Percentiles rank a stretch among this genome's conserved stretches.
These are phyloP conservation scores for Naganishia sp. DNA, from an alignment of 1,284 basidiomycete genomes.

Conservation along the genomic window DNA sequence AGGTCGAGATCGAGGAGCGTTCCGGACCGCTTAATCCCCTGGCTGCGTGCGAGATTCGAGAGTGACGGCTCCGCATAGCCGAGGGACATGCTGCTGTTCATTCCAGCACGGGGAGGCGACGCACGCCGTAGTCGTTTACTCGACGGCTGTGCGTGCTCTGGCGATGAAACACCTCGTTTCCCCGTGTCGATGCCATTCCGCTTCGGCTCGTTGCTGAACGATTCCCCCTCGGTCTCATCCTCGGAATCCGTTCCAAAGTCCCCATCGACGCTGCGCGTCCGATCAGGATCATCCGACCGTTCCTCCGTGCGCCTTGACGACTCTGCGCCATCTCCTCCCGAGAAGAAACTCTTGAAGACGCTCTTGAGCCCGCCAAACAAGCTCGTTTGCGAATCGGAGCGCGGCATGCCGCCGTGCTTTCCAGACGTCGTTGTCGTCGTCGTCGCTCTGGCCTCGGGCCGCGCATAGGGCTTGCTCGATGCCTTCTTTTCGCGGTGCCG, in stretches of 20 bases:
- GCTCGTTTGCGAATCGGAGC: conserved; percentile 16
- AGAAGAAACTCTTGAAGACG: conserved; percentile 13
- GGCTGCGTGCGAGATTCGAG: not conserved
- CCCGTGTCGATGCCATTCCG: not conserved
- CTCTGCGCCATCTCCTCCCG: not conserved
- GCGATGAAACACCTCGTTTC: not conserved
- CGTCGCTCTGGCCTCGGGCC: not conserved
- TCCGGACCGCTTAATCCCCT: conserved; percentile 11
- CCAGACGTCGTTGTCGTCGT: not conserved
- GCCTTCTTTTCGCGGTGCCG: not conserved
- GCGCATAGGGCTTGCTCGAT: conserved; percentile 19
- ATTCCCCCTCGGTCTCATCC: not conserved
- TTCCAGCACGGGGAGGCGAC: not conserved
- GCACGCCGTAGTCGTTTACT: conserved; percentile 9
- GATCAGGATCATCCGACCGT: conserved; percentile 10
- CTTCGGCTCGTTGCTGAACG: conserved; percentile 1
- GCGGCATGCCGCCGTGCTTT: not conserved
- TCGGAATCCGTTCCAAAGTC: conserved; percentile 4
- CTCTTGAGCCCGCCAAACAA: conserved; percentile 21
- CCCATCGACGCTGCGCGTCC: conserved; percentile 16
- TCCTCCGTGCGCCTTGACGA: not conserved
- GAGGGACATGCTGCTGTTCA: not conserved
- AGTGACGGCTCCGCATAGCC: conserved; percentile 8
- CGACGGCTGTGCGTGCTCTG: not conserved
- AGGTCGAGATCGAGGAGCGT: conserved; percentile 14